phyloP scores from a whole-genome alignment of 176 grass and related monocot species.

The Pharus latifolius region DNA sequence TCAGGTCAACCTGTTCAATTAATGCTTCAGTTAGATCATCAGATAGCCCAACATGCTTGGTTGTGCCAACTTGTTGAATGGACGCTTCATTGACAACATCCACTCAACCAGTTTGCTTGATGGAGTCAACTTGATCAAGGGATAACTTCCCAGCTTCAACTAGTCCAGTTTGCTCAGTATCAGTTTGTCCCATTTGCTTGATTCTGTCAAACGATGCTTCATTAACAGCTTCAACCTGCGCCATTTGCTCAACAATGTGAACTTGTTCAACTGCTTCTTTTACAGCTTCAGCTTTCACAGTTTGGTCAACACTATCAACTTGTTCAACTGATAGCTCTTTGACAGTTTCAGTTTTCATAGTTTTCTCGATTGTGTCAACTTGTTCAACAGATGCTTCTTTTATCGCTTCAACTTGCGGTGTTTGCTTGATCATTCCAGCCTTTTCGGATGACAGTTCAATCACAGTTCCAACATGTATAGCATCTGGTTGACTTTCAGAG shows the following conservation, averaged over 20 bases:
- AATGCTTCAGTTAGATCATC: background rate
- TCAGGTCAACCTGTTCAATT: no score
- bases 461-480: conserved; percentile 1
- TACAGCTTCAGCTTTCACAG: background rate
- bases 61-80: no score
- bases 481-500: background rate
- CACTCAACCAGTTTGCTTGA: no score
- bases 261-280: background rate
- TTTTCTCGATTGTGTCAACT: background rate
- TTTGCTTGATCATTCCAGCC: background rate
- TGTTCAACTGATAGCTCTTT: background rate
- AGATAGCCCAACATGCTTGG: background rate
- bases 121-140: background rate
- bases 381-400: background rate
- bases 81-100: no score
- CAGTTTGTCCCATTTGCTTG: background rate
- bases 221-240: background rate
- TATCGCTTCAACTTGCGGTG: background rate
- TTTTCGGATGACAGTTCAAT: background rate
- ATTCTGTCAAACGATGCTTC: background rate
- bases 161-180: background rate
- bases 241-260: background rate
- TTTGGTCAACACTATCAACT: background rate
- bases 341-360: background rate
- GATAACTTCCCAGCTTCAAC: no score